Conservation (phyloP, 768 basidiomycete genomes). For the Leccinum barrowsii region DNA sequence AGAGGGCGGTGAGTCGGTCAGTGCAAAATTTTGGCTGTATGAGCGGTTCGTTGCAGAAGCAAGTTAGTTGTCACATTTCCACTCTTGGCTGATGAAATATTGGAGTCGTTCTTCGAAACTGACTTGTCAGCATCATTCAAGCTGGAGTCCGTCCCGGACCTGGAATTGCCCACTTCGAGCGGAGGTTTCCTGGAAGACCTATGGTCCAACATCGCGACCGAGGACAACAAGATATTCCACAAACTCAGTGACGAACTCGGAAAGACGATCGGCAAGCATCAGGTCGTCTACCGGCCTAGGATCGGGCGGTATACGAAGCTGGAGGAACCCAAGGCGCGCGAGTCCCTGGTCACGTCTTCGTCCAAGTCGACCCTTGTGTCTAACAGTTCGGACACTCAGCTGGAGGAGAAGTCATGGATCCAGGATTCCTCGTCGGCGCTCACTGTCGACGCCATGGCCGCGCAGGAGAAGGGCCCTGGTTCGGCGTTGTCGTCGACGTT, state of each 20-base stretch:
- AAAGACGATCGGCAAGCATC: slow-evolving; percentile 90
- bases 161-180: slow-evolving; percentile 57
- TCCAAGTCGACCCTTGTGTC: slow-evolving; percentile 51
- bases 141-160: slow-evolving; percentile 65
- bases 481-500: slow-evolving; percentile 31
- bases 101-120: slow-evolving; percentile 95
- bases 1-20: too few relatives aligned
- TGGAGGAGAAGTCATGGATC: slow-evolving; percentile 1
- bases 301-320: slow-evolving; percentile 82
- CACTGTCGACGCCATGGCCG: slow-evolving; percentile 39
- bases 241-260: slow-evolving; percentile 92
- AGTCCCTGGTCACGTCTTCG: slow-evolving; percentile 73
- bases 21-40: too few relatives aligned
- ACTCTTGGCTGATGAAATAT: slow-evolving; percentile 87
- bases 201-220: slow-evolving; percentile 86
- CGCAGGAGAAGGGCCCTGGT: slow-evolving; percentile 20
- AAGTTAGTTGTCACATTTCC: too few relatives aligned
- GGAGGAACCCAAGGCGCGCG: slow-evolving; percentile 85
- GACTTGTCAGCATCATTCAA: slow-evolving; percentile 89
- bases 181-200: slow-evolving; percentile 75
- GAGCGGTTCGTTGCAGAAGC: too few relatives aligned
- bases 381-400: slow-evolving; percentile 30
- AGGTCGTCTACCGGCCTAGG: slow-evolving; percentile 75
- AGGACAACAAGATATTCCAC: slow-evolving; percentile 92
- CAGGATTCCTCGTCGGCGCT: slow-evolving; percentile 47